Evolutionary conservation across 192 early-diverging fungal species (phyloP).

Genomic region (Linnemannia elongata): DNA sequence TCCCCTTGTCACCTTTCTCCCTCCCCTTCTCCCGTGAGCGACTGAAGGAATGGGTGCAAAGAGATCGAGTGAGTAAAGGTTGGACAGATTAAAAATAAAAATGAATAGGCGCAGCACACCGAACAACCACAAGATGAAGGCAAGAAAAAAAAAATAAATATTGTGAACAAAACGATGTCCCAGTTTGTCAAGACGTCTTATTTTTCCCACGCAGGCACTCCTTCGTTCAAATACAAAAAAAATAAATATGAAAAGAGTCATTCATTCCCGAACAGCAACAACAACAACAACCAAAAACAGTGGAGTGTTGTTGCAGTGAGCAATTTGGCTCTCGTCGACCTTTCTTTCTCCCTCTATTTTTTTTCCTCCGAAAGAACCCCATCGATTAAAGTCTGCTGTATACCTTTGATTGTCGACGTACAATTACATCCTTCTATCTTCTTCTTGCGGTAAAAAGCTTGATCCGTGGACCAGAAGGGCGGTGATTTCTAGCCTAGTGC

Average conservation of each 20-base stretch:
- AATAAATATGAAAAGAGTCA: background rate
- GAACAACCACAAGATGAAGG: background rate
- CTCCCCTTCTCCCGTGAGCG: background rate
- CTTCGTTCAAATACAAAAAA: background rate
- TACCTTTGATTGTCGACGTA: too few relatives aligned
- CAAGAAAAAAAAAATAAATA: background rate
- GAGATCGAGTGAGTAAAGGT: background rate
- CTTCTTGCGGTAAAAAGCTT: background rate
- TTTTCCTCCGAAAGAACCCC: background rate
- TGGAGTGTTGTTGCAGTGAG: background rate
- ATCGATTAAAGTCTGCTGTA: background rate
- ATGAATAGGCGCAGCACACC: background rate
- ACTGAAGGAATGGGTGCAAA: background rate
- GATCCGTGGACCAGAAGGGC: background rate
- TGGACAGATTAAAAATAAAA: background rate
- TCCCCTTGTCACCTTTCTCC: background rate
- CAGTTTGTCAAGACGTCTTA: slow-evolving; percentile 7
- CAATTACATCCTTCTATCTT: background rate
- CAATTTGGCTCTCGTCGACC: background rate
- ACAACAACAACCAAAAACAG: too few relatives aligned
- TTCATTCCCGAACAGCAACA: background rate
- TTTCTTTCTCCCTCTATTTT: background rate
- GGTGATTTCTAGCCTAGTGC: background rate
- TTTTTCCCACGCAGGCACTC: slow-evolving; percentile 26
- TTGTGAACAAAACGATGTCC: slow-evolving; percentile 3